Base-by-base conservation (phyloP, 108 stramenopile species). In the Skeletonema potamos region DNA sequence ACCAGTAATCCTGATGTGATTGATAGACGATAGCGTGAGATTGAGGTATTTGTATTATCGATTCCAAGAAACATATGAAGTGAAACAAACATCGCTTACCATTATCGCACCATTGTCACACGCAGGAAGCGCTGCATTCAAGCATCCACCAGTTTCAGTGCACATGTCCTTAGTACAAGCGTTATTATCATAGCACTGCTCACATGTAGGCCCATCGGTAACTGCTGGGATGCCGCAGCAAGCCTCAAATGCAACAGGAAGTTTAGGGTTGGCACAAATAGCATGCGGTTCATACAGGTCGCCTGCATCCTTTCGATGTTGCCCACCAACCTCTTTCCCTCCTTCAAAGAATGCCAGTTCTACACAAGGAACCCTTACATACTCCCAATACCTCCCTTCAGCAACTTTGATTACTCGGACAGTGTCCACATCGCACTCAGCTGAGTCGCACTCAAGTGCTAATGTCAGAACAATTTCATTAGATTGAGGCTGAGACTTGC, bases 291-390 rank as follows among this genome's bases (percentile, higher is more conserved):
- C 27, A 67, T 39, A 44, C n/a, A n/a, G 54, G 61, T 12, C 39
- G 57, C 30, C 66, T 64, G 36, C 9, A 12, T 37, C 11, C 12
- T 37, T 34, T 37, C 36, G 70, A 62, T 32, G 69, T 70, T 44
- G 56, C 57, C 5, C 29, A 39, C 68, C 58, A 69, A 88, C 72
- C 32, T 69, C 81, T 58, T 81, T 76, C 6, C 84, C 85, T 62
- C 87, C 74, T 17, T 58, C 59, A 37, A 71, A 87, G 56, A 89
- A 89, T 12, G 68, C 76, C 46, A 84, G 84, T 10, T 88, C 59
- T 3, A 88, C 87, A 81, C 88, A 89, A 6, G 86, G 70, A 11
- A 79, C 76, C 9, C 76, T 72, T 17, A 88, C 68, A 71, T 85
- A 92, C 67, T 92, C 91, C 54, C 79, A 92, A 64, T 75, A 71